Conservation (phyloP, 345 rosid genomes). For the Anacardium occidentale region DNA sequence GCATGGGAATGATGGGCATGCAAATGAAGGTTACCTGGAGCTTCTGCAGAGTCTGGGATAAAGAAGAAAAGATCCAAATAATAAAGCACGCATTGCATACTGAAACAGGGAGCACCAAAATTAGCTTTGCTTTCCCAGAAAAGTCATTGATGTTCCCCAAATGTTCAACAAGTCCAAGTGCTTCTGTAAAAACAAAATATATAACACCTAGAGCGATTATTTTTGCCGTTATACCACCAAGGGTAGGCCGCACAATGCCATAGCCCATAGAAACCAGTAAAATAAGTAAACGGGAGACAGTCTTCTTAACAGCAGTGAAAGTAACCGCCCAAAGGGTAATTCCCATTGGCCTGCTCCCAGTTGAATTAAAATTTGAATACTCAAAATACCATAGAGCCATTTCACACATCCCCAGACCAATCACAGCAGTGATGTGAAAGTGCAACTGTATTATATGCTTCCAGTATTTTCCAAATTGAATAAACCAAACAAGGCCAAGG, state of each 20-base stretch:
- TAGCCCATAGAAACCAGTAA: conserved; percentile 47
- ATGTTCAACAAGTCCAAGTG: conserved; percentile 41
- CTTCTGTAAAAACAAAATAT: conserved; percentile 36
- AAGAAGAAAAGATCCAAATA: conserved; percentile 45
- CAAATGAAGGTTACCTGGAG: conserved; percentile 31
- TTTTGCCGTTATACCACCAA: conserved; percentile 32
- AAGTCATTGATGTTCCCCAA: conserved; percentile 44
- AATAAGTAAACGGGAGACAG: conserved; percentile 37
- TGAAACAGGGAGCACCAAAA: conserved; percentile 39
- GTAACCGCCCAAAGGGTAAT: conserved; percentile 42
- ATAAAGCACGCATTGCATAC: conserved; percentile 43
- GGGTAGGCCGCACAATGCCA: conserved; percentile 41
- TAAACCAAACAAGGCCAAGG: conserved; percentile 42
- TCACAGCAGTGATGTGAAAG: conserved; percentile 40
- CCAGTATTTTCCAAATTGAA: conserved; percentile 39
- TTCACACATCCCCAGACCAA: conserved; percentile 46
- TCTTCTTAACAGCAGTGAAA: conserved; percentile 38
- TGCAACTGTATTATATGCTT: conserved; percentile 39
- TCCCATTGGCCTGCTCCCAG: conserved; percentile 37
- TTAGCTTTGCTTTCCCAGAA: conserved; percentile 34
- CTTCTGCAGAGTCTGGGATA: conserved; percentile 44
- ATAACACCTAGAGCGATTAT: conserved; percentile 34
- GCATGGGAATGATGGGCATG: neutral
- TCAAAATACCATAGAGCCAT: conserved; percentile 49
- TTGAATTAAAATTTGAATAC: conserved; percentile 38